A percentile compares a stretch with the other conserved stretches of the same genome.
These are phyloP conservation scores for Zygotorulaspora chibaensis DNA, from an alignment of 805 yeast genomes.

Conservation along the genomic window DNA sequence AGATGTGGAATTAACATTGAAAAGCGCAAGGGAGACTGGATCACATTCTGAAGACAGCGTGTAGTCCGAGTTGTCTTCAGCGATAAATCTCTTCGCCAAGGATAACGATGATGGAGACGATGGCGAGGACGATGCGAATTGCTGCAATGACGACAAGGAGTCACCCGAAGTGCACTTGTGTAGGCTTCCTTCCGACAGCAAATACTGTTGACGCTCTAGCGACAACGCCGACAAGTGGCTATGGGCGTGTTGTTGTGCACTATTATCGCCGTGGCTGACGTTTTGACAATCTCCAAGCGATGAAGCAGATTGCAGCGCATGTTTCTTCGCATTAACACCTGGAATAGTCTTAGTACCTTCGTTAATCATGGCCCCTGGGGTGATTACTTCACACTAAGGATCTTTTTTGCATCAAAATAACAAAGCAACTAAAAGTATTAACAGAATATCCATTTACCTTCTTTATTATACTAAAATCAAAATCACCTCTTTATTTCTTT, in stretches of 20 bases:
- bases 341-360: conserved; percentile 5
- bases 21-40: background rate
- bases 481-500: conserved; percentile 2
- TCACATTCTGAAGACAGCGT: background rate
- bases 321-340: background rate
- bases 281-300: background rate
- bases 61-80: conserved; percentile 12
- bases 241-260: background rate
- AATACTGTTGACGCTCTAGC: conserved; percentile 8
- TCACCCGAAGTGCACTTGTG: conserved; percentile 26
- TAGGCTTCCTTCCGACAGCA: conserved; percentile 10
- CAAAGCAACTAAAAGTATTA: too few relatives aligned
- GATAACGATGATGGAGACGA: conserved; percentile 4
- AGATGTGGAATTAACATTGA: conserved; percentile 1
- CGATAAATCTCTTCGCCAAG: conserved; percentile 13
- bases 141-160: conserved; percentile 22
- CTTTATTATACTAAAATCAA: background rate
- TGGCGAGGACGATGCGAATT: conserved; percentile 6
- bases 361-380: conserved; percentile 8
- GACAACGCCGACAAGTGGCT: background rate
- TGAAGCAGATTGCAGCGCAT: conserved; percentile 1
- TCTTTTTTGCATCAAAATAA: too few relatives aligned
- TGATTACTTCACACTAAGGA: background rate
- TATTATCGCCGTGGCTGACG: conserved; percentile 2
- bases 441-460: background rate